Conservation (phyloP, 78 protist species). For the Tieghemostelium lacteum region DNA sequence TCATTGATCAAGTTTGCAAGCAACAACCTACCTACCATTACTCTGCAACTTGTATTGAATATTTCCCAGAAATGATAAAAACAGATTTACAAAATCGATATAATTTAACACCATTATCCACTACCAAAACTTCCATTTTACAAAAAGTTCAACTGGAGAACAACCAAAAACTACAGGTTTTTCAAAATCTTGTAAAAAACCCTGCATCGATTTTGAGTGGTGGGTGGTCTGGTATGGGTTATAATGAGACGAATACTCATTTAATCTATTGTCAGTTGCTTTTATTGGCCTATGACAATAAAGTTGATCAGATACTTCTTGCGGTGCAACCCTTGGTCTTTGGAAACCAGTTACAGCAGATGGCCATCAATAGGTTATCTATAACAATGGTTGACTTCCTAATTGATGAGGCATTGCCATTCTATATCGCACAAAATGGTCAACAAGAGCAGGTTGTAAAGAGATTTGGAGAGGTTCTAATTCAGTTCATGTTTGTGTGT, state of each 20-base stretch:
- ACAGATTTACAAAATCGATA: neutral
- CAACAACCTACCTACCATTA: neutral
- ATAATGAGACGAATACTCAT: neutral
- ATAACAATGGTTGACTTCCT: constrained; percentile 10
- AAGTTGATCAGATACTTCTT: neutral
- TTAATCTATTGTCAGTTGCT: constrained; percentile 17
- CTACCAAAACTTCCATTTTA: neutral
- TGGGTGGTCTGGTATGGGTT: neutral
- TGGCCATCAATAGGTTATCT: neutral
- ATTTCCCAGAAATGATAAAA: constrained; percentile 31
- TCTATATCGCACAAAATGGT: neutral
- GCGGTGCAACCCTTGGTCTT: neutral
- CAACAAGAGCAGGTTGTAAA: neutral
- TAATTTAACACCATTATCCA: too few relatives aligned
- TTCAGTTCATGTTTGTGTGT: constrained; percentile 11
- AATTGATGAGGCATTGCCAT: constrained; percentile 1
- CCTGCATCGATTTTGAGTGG: too few relatives aligned
- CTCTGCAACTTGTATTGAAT: neutral
- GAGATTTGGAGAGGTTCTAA: neutral
- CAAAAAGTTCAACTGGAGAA: constrained; percentile 19
- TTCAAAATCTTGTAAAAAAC: neutral
- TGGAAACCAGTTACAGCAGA: neutral
- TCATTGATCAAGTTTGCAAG: constrained; percentile 10
- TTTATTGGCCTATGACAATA: neutral
- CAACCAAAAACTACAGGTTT: neutral